phyloP scores from a whole-genome alignment of 441 rosid genomes.

The Viola pubescens region DNA sequence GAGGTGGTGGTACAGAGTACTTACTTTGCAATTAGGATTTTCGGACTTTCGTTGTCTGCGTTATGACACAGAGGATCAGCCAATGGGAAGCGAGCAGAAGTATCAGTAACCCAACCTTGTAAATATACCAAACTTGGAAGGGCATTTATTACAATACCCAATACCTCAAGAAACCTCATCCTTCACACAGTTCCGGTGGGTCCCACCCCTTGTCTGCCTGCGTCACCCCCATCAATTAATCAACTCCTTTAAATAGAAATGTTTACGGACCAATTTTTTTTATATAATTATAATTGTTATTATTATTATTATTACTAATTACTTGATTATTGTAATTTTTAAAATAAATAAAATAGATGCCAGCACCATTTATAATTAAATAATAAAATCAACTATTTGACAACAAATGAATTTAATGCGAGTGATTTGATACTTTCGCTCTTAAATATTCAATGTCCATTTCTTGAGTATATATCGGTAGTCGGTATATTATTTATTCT shows the following conservation, averaged over 20 bases:
- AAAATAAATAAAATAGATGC: too few relatives aligned
- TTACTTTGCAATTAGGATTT: background rate
- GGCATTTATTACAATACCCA: slow-evolving; percentile 18
- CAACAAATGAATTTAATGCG: too few relatives aligned
- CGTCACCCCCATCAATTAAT: slow-evolving; percentile 3
- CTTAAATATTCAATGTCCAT: too few relatives aligned
- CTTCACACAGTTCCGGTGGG: slow-evolving; percentile 24
- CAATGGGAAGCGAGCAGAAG: slow-evolving; percentile 18
- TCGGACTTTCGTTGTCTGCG: background rate
- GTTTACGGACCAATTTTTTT: background rate
- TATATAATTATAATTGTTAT: too few relatives aligned
- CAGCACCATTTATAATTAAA: too few relatives aligned
- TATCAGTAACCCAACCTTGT: slow-evolving; percentile 23
- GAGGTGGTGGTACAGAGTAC: too few relatives aligned
- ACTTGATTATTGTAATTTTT: too few relatives aligned
- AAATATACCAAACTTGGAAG: slow-evolving; percentile 20
- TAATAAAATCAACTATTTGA: too few relatives aligned
- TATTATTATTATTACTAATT: too few relatives aligned
- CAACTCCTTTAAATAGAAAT: slow-evolving; percentile 17
- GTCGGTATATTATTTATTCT: too few relatives aligned
- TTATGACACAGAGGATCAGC: slow-evolving; percentile 27
- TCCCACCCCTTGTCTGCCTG: slow-evolving; percentile 23
- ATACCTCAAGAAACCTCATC: slow-evolving; percentile 25
- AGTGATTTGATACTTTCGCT: too few relatives aligned
- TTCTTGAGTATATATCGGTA: too few relatives aligned